Percentiles rank a stretch among this genome's conserved stretches.
Evolutionary conservation across 176 grass and related monocot genomes (phyloP).

Genomic region (Zoysia pacifica): DNA sequence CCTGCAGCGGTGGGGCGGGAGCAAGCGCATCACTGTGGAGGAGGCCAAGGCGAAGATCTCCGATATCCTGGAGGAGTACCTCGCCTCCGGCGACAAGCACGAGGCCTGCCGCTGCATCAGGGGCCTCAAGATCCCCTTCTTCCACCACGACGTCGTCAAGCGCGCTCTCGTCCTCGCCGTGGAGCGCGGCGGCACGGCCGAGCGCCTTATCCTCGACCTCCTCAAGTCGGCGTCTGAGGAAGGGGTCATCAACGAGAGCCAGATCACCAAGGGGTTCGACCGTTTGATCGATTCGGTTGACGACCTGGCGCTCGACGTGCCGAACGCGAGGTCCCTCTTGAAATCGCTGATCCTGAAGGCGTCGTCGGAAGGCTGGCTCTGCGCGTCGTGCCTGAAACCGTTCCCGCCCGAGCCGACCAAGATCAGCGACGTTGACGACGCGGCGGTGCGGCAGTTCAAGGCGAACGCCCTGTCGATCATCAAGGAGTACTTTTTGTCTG

Average conservation of each 20-base stretch:
- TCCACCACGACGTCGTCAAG: constrained; percentile 85
- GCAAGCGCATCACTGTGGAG: constrained; percentile 57
- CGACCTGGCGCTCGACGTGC: constrained; percentile 76
- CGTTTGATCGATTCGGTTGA: constrained; percentile 58
- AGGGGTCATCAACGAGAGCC: constrained; percentile 71
- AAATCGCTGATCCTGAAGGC: constrained; percentile 51
- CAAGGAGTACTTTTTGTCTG: constrained; percentile 62
- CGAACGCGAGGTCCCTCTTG: constrained; percentile 54
- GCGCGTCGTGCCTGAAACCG: constrained; percentile 50
- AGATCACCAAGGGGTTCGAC: constrained; percentile 64
- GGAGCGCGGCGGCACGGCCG: constrained; percentile 51
- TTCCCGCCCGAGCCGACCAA: constrained; percentile 39
- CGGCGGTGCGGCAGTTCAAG: constrained; percentile 43
- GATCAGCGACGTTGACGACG: constrained; percentile 35
- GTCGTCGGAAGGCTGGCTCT: constrained; percentile 66
- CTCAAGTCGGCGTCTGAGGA: constrained; percentile 60
- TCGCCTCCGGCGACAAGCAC: constrained; percentile 40
- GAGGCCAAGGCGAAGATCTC: constrained; percentile 67
- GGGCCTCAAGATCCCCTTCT: constrained; percentile 78
- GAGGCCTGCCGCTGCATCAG: constrained; percentile 65
- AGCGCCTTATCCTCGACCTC: constrained; percentile 51
- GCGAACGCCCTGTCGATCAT: constrained; percentile 29
- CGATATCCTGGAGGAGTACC: constrained; percentile 71
- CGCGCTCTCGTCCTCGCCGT: constrained; percentile 64
- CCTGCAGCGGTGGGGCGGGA: constrained; percentile 73